Conservation (phyloP, 129 eudicot genomes). For the Pittosporum tobira region DNA sequence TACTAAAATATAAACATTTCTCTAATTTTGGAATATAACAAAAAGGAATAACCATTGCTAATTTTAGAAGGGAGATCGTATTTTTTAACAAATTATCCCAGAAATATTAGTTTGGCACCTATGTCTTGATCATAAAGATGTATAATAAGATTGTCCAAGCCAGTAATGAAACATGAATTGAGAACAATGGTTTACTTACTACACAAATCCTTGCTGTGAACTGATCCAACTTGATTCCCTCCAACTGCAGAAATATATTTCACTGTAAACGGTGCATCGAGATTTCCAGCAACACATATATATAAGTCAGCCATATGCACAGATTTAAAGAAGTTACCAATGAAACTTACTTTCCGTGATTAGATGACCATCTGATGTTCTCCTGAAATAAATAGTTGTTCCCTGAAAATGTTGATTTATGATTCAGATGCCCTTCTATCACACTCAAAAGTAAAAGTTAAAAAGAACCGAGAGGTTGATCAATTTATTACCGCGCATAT, state of each 20-base stretch:
- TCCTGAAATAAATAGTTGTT: slow-evolving; percentile 66
- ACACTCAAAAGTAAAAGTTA: not conserved
- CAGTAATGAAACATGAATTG: not conserved
- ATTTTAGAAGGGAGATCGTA: too few species aligned
- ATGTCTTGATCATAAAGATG: not conserved
- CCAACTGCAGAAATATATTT: slow-evolving; percentile 53
- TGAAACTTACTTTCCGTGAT: slow-evolving; percentile 74
- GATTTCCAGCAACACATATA: not conserved
- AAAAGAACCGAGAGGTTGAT: not conserved
- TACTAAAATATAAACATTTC: too few species aligned
- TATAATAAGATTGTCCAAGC: not conserved
- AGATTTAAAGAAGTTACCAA: not conserved
- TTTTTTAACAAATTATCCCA: not conserved
- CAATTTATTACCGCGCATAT: slow-evolving; percentile 45
- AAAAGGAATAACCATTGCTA: too few species aligned
- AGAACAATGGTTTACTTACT: slow-evolving; percentile 41
- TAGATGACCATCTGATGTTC: slow-evolving; percentile 82
- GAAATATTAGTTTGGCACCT: not conserved
- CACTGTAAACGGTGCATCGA: not conserved
- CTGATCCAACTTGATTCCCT: slow-evolving; percentile 73
- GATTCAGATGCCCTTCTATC: not conserved
- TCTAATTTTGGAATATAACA: too few species aligned
- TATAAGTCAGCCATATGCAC: too few species aligned
- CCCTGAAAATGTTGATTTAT: slow-evolving; percentile 49
- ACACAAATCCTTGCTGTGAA: slow-evolving; percentile 85